Conservation (phyloP, 768 basidiomycete genomes). For the Gautieria morchelliformis region DNA sequence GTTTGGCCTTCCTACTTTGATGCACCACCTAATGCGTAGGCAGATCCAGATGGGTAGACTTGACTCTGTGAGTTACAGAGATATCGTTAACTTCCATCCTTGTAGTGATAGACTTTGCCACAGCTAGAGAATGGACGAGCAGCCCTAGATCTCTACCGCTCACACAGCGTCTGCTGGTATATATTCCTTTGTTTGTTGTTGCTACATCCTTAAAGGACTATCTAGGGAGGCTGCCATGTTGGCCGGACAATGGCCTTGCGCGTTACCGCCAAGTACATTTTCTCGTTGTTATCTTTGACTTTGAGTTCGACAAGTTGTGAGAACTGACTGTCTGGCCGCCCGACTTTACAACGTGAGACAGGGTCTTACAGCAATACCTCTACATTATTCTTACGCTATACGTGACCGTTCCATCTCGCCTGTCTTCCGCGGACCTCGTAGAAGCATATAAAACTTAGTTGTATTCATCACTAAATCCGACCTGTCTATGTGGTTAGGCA, state of each 20-base stretch:
- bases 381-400: no score
- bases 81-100: background rate
- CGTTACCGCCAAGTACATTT: conserved; percentile 68
- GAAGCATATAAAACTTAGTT: no score
- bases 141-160: conserved; percentile 40
- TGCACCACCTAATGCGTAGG: conserved; percentile 76
- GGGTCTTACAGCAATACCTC: no score
- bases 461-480: no score
- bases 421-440: no score
- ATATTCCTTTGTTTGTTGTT: background rate
- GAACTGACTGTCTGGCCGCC: no score
- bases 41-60: conserved; percentile 63
- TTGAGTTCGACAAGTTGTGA: background rate
- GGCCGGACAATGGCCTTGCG: conserved; percentile 62
- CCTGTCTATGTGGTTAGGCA: no score
- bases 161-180: conserved; percentile 41
- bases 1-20: conserved; percentile 67
- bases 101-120: conserved; percentile 6
- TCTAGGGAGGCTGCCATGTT: conserved; percentile 49
- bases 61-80: conserved; percentile 50
- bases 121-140: conserved; percentile 75
- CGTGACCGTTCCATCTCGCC: no score
- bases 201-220: background rate
- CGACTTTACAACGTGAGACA: no score
- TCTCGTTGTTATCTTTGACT: conserved; percentile 60